Evolutionary conservation across 2,329 filamentous ascomycete genomes (phyloP).

Genomic region (Colletotrichum chrysophilum): DNA sequence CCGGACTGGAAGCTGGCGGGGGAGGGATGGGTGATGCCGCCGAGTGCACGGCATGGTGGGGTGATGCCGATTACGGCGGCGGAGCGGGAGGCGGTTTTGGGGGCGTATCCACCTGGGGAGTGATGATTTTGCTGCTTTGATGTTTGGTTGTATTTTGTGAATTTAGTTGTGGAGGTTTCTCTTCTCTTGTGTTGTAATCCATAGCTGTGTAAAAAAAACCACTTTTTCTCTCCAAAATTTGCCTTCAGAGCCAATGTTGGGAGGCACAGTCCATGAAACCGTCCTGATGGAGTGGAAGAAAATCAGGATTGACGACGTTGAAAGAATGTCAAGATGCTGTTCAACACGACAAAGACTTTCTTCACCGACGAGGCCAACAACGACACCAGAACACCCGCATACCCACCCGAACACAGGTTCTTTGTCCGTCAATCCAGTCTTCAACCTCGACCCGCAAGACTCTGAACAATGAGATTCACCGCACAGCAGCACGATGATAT

Average conservation of each 20-base stretch:
- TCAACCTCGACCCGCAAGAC: background rate
- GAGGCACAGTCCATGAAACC: background rate
- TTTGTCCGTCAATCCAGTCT: background rate
- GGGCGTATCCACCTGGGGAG: background rate
- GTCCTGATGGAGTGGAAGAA: background rate
- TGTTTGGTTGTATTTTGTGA: accelerated
- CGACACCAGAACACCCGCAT: background rate
- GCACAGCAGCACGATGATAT: accelerated
- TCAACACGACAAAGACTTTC: background rate
- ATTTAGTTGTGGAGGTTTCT: background rate
- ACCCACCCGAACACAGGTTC: background rate
- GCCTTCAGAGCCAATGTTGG: background rate
- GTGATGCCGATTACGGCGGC: background rate
- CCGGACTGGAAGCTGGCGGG: background rate
- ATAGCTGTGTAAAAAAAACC: accelerated
- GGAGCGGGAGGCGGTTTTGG: background rate
- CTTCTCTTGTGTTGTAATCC: background rate
- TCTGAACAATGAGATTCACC: background rate
- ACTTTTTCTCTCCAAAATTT: background rate
- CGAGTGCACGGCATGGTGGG: background rate
- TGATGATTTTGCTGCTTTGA: background rate
- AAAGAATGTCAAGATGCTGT: background rate
- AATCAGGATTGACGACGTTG: accelerated
- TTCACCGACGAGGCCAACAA: background rate
- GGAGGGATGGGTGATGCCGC: background rate